Evolutionary conservation across 768 basidiomycete genomes (phyloP).

Genomic region (Suillus clintonianus): DNA sequence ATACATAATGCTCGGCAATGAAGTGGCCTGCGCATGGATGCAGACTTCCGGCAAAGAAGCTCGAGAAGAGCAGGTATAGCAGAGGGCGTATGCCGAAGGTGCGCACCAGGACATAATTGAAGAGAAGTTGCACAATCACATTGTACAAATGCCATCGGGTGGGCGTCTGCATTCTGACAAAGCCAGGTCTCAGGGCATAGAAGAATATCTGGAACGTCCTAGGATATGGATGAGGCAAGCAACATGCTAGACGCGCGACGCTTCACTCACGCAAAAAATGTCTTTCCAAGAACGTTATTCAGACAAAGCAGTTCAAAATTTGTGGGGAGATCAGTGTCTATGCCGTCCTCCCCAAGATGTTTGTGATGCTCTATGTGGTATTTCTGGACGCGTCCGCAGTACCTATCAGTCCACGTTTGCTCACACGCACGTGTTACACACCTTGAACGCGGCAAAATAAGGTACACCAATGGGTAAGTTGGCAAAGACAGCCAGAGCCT

Average conservation of each 20-base stretch:
- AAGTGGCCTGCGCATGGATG: conserved; percentile 98
- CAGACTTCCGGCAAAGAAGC: conserved; percentile 95
- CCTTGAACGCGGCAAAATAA: conserved; percentile 95
- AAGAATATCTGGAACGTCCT: conserved; percentile 98
- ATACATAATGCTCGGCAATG: conserved; percentile 95
- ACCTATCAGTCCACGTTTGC: conserved; percentile 7
- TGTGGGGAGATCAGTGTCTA: conserved; percentile 95
- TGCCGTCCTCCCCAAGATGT: conserved; percentile 90
- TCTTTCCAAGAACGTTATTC: conserved; percentile 96
- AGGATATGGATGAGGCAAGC: conserved; percentile 10
- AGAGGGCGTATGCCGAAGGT: conserved; percentile 50
- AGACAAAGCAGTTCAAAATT: conserved; percentile 79
- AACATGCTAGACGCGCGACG: neutral
- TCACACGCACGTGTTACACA: conserved; percentile 22
- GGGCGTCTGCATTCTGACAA: conserved; percentile 80
- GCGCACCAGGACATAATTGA: conserved; percentile 69
- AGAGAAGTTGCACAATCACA: conserved; percentile 62
- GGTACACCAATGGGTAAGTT: conserved; percentile 95
- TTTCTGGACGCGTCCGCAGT: conserved; percentile 42
- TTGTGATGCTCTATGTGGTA: conserved; percentile 98
- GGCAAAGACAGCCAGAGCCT: conserved; percentile 84
- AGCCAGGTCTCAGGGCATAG: conserved; percentile 93
- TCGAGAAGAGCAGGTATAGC: conserved; percentile 82
- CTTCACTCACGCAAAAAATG: conserved; percentile 87
- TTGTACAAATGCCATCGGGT: conserved; percentile 89